Conservation (phyloP, 2,329 filamentous ascomycete genomes). For the Hyphodiscus sp. region DNA sequence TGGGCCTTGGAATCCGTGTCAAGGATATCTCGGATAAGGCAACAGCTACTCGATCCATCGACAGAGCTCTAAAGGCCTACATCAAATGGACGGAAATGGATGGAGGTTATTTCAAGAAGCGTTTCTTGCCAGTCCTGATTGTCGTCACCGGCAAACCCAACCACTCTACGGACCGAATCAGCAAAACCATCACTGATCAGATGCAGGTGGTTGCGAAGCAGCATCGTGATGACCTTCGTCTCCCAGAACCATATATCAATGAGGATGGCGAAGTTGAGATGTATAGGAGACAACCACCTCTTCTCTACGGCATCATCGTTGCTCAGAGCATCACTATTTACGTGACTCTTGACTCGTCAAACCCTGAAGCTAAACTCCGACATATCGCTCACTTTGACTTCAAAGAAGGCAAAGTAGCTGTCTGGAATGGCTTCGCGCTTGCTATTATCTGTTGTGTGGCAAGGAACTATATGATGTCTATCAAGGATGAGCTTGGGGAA, state of each 20-base stretch:
- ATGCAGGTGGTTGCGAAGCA: constrained; percentile 24
- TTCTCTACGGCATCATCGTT: constrained; percentile 31
- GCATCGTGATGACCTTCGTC: constrained; percentile 22
- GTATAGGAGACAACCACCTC: constrained; percentile 23
- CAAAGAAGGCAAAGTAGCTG: constrained; percentile 22
- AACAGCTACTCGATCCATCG: constrained; percentile 23
- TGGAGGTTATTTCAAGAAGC: constrained; percentile 24
- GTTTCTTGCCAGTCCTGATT: constrained; percentile 26
- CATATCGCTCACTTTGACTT: constrained; percentile 28
- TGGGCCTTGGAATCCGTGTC: constrained; percentile 23
- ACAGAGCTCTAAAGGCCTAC: constrained; percentile 25
- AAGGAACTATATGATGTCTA: constrained; percentile 27
- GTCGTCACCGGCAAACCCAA: constrained; percentile 15
- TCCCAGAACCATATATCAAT: constrained; percentile 10
- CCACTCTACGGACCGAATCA: constrained; percentile 16
- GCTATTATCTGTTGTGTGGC: constrained; percentile 27
- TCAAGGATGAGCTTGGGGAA: constrained; percentile 24
- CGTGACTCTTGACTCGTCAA: constrained; percentile 27
- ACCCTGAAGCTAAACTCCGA: constrained; percentile 19
- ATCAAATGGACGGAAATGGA: constrained; percentile 31
- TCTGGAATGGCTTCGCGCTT: constrained; percentile 31
- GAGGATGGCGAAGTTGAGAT: constrained; percentile 17
- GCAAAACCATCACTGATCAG: constrained; percentile 19
- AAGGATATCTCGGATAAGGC: constrained; percentile 14
- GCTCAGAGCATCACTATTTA: constrained; percentile 23